Evolutionary conservation across 108 stramenopile species (phyloP).

Genomic region (Skeletonema costatum): DNA sequence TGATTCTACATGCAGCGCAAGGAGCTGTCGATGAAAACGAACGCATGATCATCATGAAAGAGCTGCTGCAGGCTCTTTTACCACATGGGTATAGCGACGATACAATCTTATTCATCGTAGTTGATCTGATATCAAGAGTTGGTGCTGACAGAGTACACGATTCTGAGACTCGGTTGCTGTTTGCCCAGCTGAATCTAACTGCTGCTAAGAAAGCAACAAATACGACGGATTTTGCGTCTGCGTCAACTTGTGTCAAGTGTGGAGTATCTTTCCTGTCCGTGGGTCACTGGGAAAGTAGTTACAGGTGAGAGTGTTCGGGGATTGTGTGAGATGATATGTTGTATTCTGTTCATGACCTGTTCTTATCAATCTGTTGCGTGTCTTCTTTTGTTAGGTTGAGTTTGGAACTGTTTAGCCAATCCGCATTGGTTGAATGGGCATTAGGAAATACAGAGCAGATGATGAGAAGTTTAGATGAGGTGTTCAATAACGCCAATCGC

Average conservation of each 20-base stretch:
- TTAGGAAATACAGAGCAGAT: neutral
- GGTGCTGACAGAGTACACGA: neutral
- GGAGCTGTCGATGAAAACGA: neutral
- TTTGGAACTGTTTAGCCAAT: neutral
- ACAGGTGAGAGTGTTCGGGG: neutral
- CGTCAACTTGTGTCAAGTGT: neutral
- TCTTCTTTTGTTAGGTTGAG: neutral
- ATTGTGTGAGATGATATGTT: too few relatives aligned
- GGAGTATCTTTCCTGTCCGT: conserved; percentile 3
- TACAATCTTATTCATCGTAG: neutral
- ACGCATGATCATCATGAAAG: neutral
- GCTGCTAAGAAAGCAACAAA: conserved; percentile 3
- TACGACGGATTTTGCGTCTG: conserved; percentile 9
- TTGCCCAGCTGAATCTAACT: conserved; percentile 1
- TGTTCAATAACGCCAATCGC: neutral
- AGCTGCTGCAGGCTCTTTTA: neutral
- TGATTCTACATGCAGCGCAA: conserved; percentile 8
- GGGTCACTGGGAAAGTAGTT: conserved; percentile 1
- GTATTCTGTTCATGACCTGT: too few relatives aligned
- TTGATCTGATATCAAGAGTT: neutral
- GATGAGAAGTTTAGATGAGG: conserved; percentile 1
- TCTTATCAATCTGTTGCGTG: too few relatives aligned
- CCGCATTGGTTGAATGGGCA: conserved; percentile 5
- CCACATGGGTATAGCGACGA: neutral
- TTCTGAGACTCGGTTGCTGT: neutral